A percentile compares a stretch with the other conserved stretches of the same genome.
Evolutionary conservation across 176 grass and related monocot species (phyloP).

Genomic region (Avena sativa): DNA sequence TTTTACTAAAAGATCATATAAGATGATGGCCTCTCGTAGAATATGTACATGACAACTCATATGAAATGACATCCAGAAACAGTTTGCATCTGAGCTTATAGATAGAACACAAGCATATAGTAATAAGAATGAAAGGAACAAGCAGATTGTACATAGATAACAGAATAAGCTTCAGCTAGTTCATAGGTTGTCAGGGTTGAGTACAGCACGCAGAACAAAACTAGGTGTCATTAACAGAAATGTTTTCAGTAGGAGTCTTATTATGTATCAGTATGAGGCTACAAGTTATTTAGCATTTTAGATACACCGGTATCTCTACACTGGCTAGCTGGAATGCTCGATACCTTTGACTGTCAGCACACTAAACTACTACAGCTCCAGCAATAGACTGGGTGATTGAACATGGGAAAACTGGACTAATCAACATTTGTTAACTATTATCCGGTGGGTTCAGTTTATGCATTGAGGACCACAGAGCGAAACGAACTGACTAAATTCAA

Average conservation of each 20-base stretch:
- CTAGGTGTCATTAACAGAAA: neutral
- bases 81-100: neutral
- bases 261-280: neutral
- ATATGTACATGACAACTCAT: neutral
- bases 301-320: neutral
- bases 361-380: slow-evolving; percentile 27
- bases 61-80: neutral
- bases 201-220: slow-evolving; percentile 1
- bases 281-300: neutral
- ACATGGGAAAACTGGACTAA: slow-evolving; percentile 1
- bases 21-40: neutral
- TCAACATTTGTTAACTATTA: neutral
- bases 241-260: neutral
- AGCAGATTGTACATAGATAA: neutral
- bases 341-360: neutral
- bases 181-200: neutral
- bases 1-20: neutral
- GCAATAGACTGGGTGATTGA: slow-evolving; percentile 23
- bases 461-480: neutral
- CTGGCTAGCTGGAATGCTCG: neutral
- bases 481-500: neutral
- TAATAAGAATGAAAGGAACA: slow-evolving; percentile 22
- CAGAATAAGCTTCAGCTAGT: neutral
- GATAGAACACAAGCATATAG: neutral
- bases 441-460: neutral